Conservation (phyloP, 345 rosid species). For the Moricandia moricandioides region DNA sequence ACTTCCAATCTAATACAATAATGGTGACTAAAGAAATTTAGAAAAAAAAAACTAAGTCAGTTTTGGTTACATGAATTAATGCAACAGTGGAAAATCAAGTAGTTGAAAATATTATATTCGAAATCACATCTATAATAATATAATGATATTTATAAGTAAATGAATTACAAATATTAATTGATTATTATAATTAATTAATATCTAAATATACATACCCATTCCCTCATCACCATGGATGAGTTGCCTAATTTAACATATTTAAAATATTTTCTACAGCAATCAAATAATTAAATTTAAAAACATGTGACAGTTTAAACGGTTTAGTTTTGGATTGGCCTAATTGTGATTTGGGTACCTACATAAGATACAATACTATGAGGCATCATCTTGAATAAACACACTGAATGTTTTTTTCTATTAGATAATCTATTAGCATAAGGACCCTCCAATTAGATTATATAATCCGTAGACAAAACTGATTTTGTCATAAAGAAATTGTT, state of each 20-base stretch:
- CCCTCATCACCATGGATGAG: not conserved
- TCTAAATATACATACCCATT: not conserved
- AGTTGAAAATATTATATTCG: not conserved
- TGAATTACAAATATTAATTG: not conserved
- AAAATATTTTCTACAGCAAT: not conserved
- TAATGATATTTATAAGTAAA: too few relatives aligned
- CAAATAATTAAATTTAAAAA: not conserved
- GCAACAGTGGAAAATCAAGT: not conserved
- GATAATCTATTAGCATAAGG: not conserved
- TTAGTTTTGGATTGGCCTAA: not conserved
- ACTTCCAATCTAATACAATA: not conserved
- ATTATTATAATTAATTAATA: too few relatives aligned
- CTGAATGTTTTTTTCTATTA: not conserved
- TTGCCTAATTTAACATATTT: not conserved
- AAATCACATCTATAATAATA: too few relatives aligned
- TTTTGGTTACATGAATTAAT: not conserved
- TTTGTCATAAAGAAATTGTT: conserved; percentile 22
- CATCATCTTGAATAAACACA: not conserved
- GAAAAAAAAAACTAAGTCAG: not conserved
- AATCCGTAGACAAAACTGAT: conserved; percentile 5
- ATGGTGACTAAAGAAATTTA: not conserved
- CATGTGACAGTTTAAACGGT: not conserved
- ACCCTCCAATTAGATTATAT: conserved; percentile 11
- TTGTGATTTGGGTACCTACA: not conserved
- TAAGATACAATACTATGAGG: not conserved